Conservation (phyloP, 441 rosid species). For the Corymbia calophylla region DNA sequence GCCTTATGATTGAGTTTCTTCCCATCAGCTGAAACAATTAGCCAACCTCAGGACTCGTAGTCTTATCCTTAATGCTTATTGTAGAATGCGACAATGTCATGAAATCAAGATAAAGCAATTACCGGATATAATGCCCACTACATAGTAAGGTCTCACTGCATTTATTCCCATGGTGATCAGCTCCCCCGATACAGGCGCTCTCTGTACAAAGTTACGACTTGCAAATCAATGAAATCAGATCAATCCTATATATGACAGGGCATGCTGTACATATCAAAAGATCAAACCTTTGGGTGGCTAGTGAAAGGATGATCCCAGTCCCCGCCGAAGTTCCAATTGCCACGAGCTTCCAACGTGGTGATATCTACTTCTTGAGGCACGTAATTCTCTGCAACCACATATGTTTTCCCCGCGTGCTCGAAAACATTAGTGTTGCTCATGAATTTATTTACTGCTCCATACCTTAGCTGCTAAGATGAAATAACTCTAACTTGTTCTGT, state of each 20-base stretch:
- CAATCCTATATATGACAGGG: not conserved
- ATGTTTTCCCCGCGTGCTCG: not conserved
- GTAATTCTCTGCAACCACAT: not conserved
- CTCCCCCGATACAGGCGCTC: not conserved
- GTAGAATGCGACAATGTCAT: not conserved
- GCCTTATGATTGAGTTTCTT: not conserved
- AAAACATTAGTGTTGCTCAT: conserved; percentile 9
- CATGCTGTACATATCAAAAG: not conserved
- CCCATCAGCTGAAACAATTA: not conserved
- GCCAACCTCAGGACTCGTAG: not conserved
- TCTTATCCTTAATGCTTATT: not conserved
- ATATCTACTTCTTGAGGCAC: not conserved
- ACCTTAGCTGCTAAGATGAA: not conserved
- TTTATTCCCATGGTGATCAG: not conserved
- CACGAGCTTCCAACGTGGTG: not conserved
- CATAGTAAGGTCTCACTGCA: not conserved
- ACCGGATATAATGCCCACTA: not conserved
- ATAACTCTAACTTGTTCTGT: not conserved
- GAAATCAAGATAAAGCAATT: not conserved
- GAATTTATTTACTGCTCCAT: not conserved
- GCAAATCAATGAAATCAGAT: not conserved
- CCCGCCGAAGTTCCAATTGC: not conserved
- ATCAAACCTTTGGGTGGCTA: not conserved
- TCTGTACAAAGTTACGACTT: not conserved
- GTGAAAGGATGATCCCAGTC: not conserved